Percentiles rank a stretch among this genome's conserved stretches.
phyloP scores from a whole-genome alignment of 2,329 filamentous ascomycete genomes.

The Ophiostoma quercus region DNA sequence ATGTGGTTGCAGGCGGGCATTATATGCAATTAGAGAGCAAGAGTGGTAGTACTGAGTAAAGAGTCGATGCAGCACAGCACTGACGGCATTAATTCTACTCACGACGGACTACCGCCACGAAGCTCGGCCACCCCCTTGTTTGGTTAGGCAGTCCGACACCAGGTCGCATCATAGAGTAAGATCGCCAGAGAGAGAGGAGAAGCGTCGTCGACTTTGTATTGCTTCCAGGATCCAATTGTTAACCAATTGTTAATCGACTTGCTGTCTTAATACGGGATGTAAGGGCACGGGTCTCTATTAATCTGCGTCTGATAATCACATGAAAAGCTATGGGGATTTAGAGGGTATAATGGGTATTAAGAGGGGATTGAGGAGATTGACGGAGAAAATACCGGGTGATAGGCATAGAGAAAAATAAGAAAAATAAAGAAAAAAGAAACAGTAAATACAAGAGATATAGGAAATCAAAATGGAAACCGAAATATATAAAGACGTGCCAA shows the following conservation, averaged over 20 bases:
- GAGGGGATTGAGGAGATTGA: neutral
- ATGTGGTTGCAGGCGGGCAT: neutral
- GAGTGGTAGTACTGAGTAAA: no score
- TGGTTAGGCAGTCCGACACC: neutral
- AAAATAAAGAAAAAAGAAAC: neutral
- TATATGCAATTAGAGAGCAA: no score
- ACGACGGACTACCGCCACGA: neutral
- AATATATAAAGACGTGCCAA: neutral
- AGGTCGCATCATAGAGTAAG: neutral
- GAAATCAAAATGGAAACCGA: neutral
- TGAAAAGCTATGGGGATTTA: no score
- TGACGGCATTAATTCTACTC: neutral
- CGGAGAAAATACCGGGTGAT: neutral
- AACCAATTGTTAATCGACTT: neutral
- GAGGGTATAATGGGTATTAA: neutral
- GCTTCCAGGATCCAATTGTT: neutral
- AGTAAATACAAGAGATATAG: neutral
- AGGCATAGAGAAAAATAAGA: neutral
- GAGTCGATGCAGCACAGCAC: no score
- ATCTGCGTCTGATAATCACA: neutral
- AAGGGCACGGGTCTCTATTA: neutral
- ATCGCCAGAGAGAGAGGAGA: neutral
- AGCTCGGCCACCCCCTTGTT: constrained; percentile 1
- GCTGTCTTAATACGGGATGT: constrained; percentile 1
- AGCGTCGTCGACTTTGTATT: neutral